phyloP scores from a whole-genome alignment of 371 early-diverging fungal species.

The Haplosporangium sp. region DNA sequence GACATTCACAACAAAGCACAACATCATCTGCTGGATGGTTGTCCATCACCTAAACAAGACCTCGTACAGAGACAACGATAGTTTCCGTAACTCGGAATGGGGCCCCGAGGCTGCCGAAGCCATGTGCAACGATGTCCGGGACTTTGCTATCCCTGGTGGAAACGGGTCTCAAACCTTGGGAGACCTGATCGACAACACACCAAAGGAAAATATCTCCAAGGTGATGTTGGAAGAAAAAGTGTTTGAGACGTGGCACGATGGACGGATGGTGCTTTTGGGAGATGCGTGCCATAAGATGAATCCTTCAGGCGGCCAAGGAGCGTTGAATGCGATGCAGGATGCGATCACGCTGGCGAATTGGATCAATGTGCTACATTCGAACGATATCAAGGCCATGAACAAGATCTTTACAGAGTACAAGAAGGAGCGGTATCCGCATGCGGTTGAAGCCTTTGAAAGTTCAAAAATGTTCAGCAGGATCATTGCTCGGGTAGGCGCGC shows the following conservation, averaged over 20 bases:
- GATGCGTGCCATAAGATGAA: conserved; percentile 40
- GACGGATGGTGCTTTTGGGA: conserved; percentile 23
- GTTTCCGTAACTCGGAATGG: conserved; percentile 27
- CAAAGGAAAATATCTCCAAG: conserved; percentile 20
- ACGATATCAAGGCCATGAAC: conserved; percentile 8
- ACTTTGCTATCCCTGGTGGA: conserved; percentile 15
- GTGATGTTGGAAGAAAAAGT: conserved; percentile 34
- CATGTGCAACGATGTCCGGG: conserved; percentile 33
- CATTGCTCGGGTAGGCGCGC: conserved; percentile 2
- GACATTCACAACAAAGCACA: conserved; percentile 18
- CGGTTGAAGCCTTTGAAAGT: not conserved
- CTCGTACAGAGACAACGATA: conserved; percentile 8
- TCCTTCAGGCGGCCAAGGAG: conserved; percentile 12
- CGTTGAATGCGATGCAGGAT: conserved; percentile 18
- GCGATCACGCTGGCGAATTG: conserved; percentile 24
- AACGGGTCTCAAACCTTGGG: not conserved
- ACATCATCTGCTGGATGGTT: conserved; percentile 24
- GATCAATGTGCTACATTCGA: conserved; percentile 14
- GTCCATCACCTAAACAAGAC: conserved; percentile 10
- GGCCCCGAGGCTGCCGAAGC: conserved; percentile 33
- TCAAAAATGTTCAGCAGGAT: conserved; percentile 7
- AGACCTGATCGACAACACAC: conserved; percentile 14
- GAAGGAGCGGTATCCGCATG: conserved; percentile 8
- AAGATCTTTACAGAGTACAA: conserved; percentile 11
- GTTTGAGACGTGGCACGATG: conserved; percentile 34